Percentiles rank a stretch among this genome's conserved stretches.
phyloP scores from a whole-genome alignment of 129 eudicot species.

The Ambrosia trifida region DNA sequence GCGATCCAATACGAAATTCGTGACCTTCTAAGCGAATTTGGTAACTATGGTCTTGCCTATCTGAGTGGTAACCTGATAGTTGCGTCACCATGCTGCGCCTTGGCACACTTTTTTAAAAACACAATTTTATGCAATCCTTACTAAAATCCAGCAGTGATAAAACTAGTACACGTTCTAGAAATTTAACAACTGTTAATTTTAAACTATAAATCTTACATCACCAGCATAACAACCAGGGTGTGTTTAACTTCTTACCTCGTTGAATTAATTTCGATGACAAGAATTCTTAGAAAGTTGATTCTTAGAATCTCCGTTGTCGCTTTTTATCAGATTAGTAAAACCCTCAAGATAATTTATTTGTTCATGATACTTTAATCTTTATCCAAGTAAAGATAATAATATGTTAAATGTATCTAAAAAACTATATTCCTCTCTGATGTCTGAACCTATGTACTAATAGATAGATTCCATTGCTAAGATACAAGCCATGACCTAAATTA shows the following conservation, averaged over 20 bases:
- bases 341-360: not conserved
- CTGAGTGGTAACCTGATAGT: not conserved
- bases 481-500: constrained; percentile 1
- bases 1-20: too few species aligned
- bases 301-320: constrained; percentile 1
- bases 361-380: not conserved
- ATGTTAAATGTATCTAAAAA: not conserved
- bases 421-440: not conserved
- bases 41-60: not conserved
- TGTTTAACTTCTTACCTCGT: constrained; percentile 4
- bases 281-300: constrained; percentile 4
- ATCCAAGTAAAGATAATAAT: not conserved
- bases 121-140: not conserved
- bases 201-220: constrained; percentile 6
- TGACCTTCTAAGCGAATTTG: too few species aligned
- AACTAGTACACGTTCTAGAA: not conserved
- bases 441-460: not conserved
- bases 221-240: not conserved
- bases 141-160: constrained; percentile 2
- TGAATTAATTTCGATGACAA: not conserved
- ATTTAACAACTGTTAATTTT: not conserved
- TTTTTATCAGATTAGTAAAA: not conserved
- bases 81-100: not conserved
- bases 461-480: constrained; percentile 4
- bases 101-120: not conserved